Evolutionary conservation across 257 asterid species (phyloP).

Genomic region (Nicotiana benthamiana): DNA sequence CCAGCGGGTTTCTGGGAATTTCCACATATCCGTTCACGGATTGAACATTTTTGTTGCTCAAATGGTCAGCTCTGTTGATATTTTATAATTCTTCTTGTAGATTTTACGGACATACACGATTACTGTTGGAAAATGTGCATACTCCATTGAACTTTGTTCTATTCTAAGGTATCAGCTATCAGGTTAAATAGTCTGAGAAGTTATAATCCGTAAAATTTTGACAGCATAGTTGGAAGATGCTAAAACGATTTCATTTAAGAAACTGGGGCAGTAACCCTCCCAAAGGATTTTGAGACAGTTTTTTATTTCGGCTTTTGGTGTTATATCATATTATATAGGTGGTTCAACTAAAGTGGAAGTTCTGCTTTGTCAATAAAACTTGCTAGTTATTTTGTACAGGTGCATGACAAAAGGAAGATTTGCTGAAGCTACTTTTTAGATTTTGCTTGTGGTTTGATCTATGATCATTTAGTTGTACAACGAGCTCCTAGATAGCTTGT

Average conservation of each 20-base stretch:
- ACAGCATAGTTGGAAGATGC: neutral
- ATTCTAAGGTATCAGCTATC: neutral
- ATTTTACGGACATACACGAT: neutral
- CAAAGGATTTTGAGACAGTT: neutral
- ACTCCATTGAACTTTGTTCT: neutral
- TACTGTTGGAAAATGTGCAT: neutral
- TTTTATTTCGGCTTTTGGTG: neutral
- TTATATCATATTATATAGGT: neutral
- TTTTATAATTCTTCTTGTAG: neutral
- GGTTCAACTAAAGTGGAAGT: neutral
- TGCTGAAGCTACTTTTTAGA: neutral
- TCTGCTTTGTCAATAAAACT: neutral
- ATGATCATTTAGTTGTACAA: neutral
- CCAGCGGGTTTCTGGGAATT: slow-evolving; percentile 98
- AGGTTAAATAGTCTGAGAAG: neutral
- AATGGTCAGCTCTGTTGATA: slow-evolving; percentile 47
- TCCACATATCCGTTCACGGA: slow-evolving; percentile 92
- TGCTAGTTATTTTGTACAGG: neutral
- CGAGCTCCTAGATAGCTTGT: neutral
- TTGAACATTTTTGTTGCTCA: slow-evolving; percentile 90
- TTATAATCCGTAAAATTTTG: neutral
- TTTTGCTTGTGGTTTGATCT: neutral
- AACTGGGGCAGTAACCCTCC: neutral
- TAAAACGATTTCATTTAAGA: neutral
- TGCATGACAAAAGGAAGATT: neutral